These are phyloP conservation scores for Mucor ambiguus DNA, from an alignment of 371 early-diverging fungal genomes.

Conservation along the genomic window DNA sequence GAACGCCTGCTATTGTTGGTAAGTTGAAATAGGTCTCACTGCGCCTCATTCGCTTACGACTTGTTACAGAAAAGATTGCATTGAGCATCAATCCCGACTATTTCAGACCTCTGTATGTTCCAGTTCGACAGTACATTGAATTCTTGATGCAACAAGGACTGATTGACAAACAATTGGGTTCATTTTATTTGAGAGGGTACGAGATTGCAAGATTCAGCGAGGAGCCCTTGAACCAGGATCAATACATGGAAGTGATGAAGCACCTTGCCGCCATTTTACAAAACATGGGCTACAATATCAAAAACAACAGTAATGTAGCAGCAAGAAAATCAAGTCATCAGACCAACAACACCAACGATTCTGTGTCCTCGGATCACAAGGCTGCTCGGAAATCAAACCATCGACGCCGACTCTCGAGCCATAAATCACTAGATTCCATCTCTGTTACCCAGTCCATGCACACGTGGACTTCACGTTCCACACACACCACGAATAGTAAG, in stretches of 20 bases:
- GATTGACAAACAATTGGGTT: constrained; percentile 49
- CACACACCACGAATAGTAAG: constrained; percentile 1
- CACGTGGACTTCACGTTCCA: constrained; percentile 14
- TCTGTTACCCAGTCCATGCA: constrained; percentile 21
- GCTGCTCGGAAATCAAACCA: constrained; percentile 19
- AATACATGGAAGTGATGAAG: constrained; percentile 50
- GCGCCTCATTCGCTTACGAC: background rate
- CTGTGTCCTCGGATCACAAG: constrained; percentile 3
- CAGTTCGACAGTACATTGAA: constrained; percentile 62
- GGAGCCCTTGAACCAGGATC: constrained; percentile 34
- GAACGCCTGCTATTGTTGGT: constrained; percentile 68
- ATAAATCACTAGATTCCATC: constrained; percentile 8
- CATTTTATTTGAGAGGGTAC: constrained; percentile 58
- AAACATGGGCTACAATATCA: constrained; percentile 43
- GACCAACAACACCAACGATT: constrained; percentile 2
- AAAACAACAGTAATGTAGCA: constrained; percentile 10
- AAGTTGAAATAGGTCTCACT: constrained; percentile 7
- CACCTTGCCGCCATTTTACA: constrained; percentile 49
- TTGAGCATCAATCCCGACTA: constrained; percentile 43
- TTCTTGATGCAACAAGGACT: constrained; percentile 51
- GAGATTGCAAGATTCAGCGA: constrained; percentile 60
- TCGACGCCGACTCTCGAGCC: constrained; percentile 17
- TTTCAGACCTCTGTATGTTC: constrained; percentile 51
- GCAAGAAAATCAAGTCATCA: constrained; percentile 8
- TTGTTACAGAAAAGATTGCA: constrained; percentile 52